These are phyloP conservation scores for Aphanomyces euteiches DNA, from an alignment of 352 stramenopile species.

Conservation along the genomic window DNA sequence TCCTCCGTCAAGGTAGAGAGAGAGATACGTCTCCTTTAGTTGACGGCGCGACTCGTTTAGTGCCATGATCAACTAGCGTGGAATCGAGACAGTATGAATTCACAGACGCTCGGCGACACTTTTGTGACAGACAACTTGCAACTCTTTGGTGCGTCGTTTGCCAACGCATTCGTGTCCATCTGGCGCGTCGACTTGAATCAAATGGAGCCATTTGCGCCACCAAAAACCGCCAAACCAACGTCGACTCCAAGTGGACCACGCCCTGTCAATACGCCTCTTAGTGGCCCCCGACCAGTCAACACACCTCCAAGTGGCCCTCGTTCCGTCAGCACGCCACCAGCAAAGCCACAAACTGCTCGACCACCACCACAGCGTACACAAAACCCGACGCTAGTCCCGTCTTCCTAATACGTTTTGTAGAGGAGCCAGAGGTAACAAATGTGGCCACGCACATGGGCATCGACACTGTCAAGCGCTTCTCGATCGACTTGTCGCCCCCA, in stretches of 20 bases:
- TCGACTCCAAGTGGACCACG: not conserved
- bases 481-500: not conserved
- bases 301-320: slow-evolving; percentile 1
- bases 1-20: slow-evolving; percentile 62
- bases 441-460: slow-evolving; percentile 10
- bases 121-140: slow-evolving; percentile 82
- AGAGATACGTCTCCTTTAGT: not conserved
- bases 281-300: not conserved
- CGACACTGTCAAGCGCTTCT: slow-evolving; percentile 24
- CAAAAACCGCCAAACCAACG: not conserved
- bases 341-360: slow-evolving; percentile 5
- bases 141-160: slow-evolving; percentile 73
- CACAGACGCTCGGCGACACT: slow-evolving; percentile 62
- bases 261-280: not conserved
- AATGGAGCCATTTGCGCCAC: slow-evolving; percentile 49
- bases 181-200: slow-evolving; percentile 75
- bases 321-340: slow-evolving; percentile 4
- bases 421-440: not conserved
- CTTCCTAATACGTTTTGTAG: too few species aligned
- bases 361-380: slow-evolving; percentile 1
- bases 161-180: slow-evolving; percentile 76
- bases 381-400: not conserved
- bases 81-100: slow-evolving; percentile 44
- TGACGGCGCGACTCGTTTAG: slow-evolving; percentile 30
- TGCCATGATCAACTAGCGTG: slow-evolving; percentile 72